A percentile compares a stretch with the other conserved stretches of the same genome.
Evolutionary conservation across 1,284 basidiomycete genomes (phyloP).

Genomic region (Ganoderma sp.): DNA sequence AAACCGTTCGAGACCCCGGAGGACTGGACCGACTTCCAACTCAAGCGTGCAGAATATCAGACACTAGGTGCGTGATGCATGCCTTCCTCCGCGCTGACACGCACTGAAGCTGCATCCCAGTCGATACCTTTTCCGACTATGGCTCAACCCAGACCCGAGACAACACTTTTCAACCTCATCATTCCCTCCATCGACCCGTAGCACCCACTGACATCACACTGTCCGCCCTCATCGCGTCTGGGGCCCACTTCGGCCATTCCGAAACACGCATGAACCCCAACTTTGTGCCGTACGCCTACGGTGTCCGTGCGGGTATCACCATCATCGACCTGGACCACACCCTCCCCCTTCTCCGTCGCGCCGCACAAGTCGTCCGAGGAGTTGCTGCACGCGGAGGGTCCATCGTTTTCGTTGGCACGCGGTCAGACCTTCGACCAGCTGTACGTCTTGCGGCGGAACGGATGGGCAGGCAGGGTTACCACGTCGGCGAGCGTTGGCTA

Average conservation of each 20-base stretch:
- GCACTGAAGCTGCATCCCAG: constrained; percentile 46
- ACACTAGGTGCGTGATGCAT: constrained; percentile 54
- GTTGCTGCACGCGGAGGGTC: constrained; percentile 85
- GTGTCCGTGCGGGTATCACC: constrained; percentile 87
- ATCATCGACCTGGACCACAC: constrained; percentile 97
- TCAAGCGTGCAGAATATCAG: constrained; percentile 58
- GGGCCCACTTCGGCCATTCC: constrained; percentile 94
- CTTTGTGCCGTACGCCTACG: constrained; percentile 94
- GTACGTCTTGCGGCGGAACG: constrained; percentile 85
- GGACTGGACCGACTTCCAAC: constrained; percentile 71
- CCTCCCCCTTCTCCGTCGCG: constrained; percentile 88
- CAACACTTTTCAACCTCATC: constrained; percentile 77
- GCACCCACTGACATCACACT: constrained; percentile 73
- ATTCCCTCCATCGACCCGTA: constrained; percentile 71
- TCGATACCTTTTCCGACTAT: constrained; percentile 69
- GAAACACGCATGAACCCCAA: constrained; percentile 84
- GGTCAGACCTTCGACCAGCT: constrained; percentile 75
- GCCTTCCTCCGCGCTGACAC: constrained; percentile 7
- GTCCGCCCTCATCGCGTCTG: constrained; percentile 90
- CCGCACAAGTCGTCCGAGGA: constrained; percentile 86
- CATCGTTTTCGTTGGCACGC: constrained; percentile 90
- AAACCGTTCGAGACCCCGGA: constrained; percentile 52
- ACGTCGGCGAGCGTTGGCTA: constrained; percentile 90
- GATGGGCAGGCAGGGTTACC: constrained; percentile 78
- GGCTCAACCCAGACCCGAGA: constrained; percentile 81